Evolutionary conservation across 2,329 filamentous ascomycete genomes (phyloP).

Genomic region (Calcarisporium arbuscula): DNA sequence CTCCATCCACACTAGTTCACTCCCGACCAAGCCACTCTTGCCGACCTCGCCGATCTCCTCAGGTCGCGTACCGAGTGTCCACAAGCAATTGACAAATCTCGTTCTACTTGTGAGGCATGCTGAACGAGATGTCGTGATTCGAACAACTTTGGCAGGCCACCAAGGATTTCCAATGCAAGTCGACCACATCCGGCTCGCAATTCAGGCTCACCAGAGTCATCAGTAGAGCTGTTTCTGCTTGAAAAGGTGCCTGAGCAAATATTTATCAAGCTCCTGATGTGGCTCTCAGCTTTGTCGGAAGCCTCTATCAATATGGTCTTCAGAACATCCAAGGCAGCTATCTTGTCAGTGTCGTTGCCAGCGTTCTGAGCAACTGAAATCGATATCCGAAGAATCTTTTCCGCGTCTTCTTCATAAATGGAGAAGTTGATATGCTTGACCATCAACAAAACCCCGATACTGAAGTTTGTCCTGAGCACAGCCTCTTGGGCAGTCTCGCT

Average conservation of each 20-base stretch:
- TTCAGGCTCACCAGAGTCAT: constrained; percentile 15
- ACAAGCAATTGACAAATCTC: constrained; percentile 43
- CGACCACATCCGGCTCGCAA: constrained; percentile 35
- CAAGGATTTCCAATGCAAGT: constrained; percentile 41
- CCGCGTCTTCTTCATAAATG: constrained; percentile 46
- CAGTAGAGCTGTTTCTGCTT: constrained; percentile 16
- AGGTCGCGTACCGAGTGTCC: constrained; percentile 49
- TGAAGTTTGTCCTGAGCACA: constrained; percentile 30
- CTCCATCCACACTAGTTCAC: constrained; percentile 19
- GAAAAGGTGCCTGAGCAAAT: constrained; percentile 36
- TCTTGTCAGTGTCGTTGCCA: constrained; percentile 35
- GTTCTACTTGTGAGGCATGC: constrained; percentile 36
- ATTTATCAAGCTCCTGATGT: constrained; percentile 42
- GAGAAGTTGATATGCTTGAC: constrained; percentile 43
- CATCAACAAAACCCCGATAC: constrained; percentile 41
- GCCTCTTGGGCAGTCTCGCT: constrained; percentile 22
- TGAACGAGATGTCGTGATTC: constrained; percentile 41
- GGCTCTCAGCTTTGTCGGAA: constrained; percentile 37
- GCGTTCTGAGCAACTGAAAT: constrained; percentile 40
- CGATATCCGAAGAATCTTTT: constrained; percentile 40
- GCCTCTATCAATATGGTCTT: constrained; percentile 40
- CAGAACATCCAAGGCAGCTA: constrained; percentile 42
- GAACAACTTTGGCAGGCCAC: constrained; percentile 39
- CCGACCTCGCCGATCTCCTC: constrained; percentile 41
- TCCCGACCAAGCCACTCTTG: constrained; percentile 43